Conservation (phyloP, 2,329 filamentous ascomycete species). For the Ophiostoma sp. region DNA sequence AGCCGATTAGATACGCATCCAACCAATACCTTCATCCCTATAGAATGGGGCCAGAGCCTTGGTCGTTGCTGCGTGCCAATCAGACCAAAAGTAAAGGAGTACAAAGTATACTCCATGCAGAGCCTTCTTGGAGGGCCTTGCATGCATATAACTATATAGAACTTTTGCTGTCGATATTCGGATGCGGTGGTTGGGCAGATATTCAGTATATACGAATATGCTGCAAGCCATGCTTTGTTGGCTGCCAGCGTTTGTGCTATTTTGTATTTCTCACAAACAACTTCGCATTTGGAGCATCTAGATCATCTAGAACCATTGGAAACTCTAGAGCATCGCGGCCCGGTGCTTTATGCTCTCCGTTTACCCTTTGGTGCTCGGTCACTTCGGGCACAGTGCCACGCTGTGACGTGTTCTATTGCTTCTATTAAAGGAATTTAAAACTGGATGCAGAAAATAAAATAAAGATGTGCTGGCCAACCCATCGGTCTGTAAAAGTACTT, state of each 20-base stretch:
- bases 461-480: conserved; percentile 1
- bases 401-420: background rate
- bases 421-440: background rate
- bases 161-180: background rate
- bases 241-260: too few relatives aligned
- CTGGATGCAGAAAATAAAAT: background rate
- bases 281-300: too few relatives aligned
- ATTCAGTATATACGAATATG: background rate
- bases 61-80: background rate
- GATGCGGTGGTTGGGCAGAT: background rate
- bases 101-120: background rate
- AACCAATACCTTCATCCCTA: background rate
- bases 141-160: background rate
- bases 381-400: background rate
- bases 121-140: background rate
- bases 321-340: background rate
- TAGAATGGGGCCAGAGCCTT: background rate
- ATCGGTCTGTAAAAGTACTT: background rate
- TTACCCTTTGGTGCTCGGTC: background rate
- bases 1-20: too few relatives aligned
- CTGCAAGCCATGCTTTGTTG: background rate
- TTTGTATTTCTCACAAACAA: background rate
- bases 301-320: background rate
- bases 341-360: background rate
- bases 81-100: background rate